These are phyloP conservation scores for Ajuga reptans DNA, from an alignment of 305 asterid species.

Conservation along the genomic window DNA sequence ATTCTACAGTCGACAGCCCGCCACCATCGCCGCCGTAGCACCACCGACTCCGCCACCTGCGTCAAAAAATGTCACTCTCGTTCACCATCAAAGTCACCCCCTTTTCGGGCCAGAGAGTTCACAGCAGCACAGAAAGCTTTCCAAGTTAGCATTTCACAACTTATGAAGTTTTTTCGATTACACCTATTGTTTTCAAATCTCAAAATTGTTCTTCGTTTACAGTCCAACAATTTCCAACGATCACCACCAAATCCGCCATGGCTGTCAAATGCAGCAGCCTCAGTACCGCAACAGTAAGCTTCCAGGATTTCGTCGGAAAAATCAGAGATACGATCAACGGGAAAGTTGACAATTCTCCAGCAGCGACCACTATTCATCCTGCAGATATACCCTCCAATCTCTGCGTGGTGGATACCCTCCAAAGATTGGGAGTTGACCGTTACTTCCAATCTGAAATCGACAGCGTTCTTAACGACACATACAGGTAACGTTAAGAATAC, in stretches of 20 bases:
- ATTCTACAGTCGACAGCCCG: no score
- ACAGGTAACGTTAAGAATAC: constrained; percentile 17
- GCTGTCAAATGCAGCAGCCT: constrained; percentile 18
- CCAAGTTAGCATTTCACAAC: background rate
- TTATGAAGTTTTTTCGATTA: background rate
- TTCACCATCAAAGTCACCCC: background rate
- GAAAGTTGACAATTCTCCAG: background rate
- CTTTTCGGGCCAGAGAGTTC: background rate
- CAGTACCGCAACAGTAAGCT: constrained; percentile 8
- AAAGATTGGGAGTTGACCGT: constrained; percentile 29
- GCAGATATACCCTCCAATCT: constrained; percentile 11
- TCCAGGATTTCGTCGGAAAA: constrained; percentile 1
- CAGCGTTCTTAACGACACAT: constrained; percentile 22
- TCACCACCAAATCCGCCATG: background rate
- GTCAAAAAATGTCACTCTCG: background rate
- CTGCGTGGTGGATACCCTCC: constrained; percentile 24
- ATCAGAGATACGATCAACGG: background rate
- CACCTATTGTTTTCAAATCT: background rate
- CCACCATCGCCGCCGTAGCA: background rate
- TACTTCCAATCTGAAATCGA: constrained; percentile 26
- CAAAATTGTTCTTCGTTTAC: background rate
- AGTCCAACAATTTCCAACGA: background rate
- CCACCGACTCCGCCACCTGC: background rate
- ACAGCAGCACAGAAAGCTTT: background rate
- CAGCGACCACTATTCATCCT: constrained; percentile 18